Percentiles rank a stretch among this genome's conserved stretches.
Conservation (phyloP, 2,329 filamentous ascomycete species). For the Fusarium liriodendri region DNA sequence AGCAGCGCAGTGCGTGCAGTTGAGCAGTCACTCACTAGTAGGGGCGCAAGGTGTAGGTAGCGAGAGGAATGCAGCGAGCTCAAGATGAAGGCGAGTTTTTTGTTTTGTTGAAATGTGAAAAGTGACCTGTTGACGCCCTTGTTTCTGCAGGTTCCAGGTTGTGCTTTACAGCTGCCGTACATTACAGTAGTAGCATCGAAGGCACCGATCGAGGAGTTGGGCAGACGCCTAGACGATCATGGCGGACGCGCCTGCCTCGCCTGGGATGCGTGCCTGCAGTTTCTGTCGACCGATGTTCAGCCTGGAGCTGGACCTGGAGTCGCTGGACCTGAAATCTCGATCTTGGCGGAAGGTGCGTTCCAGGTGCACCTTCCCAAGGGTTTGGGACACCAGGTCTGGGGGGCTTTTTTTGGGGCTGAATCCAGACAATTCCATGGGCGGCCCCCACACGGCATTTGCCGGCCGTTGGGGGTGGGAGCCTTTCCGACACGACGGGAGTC, state of each 20-base stretch:
- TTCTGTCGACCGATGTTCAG: constrained; percentile 11
- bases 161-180: background rate
- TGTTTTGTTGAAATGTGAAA: constrained; percentile 7
- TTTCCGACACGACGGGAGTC: background rate
- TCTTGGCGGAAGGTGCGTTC: constrained; percentile 19
- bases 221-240: background rate
- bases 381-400: constrained; percentile 29
- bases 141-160: background rate
- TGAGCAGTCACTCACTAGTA: constrained; percentile 10
- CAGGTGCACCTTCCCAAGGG: constrained; percentile 21
- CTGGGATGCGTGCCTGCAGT: constrained; percentile 14
- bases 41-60: background rate
- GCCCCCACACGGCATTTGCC: constrained; percentile 35
- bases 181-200: background rate
- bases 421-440: constrained; percentile 28
- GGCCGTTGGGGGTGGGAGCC: constrained; percentile 24
- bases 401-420: constrained; percentile 22
- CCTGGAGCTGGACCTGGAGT: too few species aligned
- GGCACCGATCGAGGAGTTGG: background rate
- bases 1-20: background rate
- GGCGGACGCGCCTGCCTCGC: constrained; percentile 3
- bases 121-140: background rate
- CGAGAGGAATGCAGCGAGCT: background rate
- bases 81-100: background rate
- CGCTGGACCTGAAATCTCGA: constrained; percentile 28